Base-by-base conservation (phyloP, 371 early-diverging fungal species). In the Syncephalis fuscata region DNA sequence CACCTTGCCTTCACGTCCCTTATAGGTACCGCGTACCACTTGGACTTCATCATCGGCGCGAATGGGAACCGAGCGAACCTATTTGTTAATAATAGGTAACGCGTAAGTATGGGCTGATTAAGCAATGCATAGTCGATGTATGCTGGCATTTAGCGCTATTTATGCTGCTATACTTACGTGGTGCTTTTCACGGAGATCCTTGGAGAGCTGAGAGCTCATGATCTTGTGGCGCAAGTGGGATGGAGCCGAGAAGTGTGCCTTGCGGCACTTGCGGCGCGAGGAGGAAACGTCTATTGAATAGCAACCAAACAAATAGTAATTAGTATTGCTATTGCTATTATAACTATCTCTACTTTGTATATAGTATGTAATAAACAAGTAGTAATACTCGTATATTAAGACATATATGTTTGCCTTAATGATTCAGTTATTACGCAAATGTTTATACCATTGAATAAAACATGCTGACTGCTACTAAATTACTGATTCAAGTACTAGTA, bases 191-290 rank as follows among this genome's bases (percentile, higher is more conserved):
- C 92, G 78, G 63, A 96, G 82, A 62, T 94, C 97, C 92, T 96
- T 98, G 68, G 88, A 83, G 69, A 98, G 81, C 63, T 81, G 62
- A 52, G 95, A 80, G 68, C 85, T 82, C 96, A 98, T 92, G 69
- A 96, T 86, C 78, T 80, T 82, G 64, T 91, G 83, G 62, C 97
- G 88, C 60, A 81, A 71, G 74, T 73, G 71, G 57, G 94, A 93
- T 57, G 97, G 87, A 59, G 97, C 98, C 54, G 87, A 61, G 82
- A 98, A 95, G 82, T 98, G 97, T 63, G 97, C 96, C 83, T 89
- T 90, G 70, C 96, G 81, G 73, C 78, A 73, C 85, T 92, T 92
- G 71, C 94, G 76, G 74, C 87, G 75, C 62, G 88, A 88, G 60
- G 92, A 92, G 64, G 87, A 82, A 59, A 91, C 92, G 73, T 84